Base-by-base conservation (phyloP, 140 eudicot genomes). In the Erigeron philadelphicus region DNA sequence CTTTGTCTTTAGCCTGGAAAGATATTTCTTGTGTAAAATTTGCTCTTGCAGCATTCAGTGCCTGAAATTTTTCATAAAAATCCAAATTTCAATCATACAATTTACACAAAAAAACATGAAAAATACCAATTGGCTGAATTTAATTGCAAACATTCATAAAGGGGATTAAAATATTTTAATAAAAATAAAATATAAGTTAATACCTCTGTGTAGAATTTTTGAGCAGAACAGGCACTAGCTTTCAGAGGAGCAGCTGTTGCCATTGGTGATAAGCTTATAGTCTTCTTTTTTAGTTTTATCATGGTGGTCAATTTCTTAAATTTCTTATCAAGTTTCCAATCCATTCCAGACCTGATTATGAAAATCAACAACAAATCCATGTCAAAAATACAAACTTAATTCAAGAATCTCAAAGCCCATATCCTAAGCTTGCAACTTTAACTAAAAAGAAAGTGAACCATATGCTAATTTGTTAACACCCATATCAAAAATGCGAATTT, bases 1-100 rank as follows among this genome's bases (percentile, higher is more conserved):
- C 95, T 79, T 91, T 88, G 83, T 91, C 97, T 78, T 84, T 86
- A 18, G 89, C 77, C 84, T 86, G 87, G 82, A 91, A 86, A 69
- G 95, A 88, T 65, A 91, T 86, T 82, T 91, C 96, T 70, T 61
- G 78, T 8, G 95, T 82, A 68, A 88, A 91, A 73, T 86, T 91
- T 61, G 83, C 83, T 71, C 97, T 82, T 35, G 97, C 92, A 72
- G 81, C 85, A 74, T 74, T 85, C 46, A 80, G 76, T 65, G 81
- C 96, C 97, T 91, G 84, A 31, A 61, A 40, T 76, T 72, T 68
- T 63, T 42, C 47, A 47, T 4, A 62, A 48, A 72, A 66, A 64
- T 56, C 68, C 15, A 19, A 40, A 19, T 60, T 18, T 10, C 9
- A 63, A 63, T 18, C 11, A 43, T 19, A 12, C 3, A 53, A 62